Conservation (phyloP, 495 filamentous ascomycete genomes). For the Rostrohypoxylon terebratum region DNA sequence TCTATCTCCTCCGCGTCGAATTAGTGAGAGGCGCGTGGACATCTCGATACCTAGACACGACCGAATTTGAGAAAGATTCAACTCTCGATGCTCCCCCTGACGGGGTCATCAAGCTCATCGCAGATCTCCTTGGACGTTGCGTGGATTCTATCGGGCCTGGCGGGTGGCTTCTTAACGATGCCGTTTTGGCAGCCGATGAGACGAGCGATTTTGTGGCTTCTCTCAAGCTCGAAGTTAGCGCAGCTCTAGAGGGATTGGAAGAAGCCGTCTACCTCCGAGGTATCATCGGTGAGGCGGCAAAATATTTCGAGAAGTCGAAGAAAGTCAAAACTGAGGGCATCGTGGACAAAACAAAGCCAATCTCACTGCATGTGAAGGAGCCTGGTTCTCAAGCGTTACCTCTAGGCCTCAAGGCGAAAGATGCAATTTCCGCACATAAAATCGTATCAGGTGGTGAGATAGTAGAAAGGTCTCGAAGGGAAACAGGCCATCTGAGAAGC, state of each 20-base stretch:
- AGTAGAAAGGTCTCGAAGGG: slow-evolving; percentile 70
- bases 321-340: slow-evolving; percentile 34
- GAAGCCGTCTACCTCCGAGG: slow-evolving; percentile 77
- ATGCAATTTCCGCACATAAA: slow-evolving; percentile 64
- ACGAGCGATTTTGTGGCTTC: slow-evolving; percentile 72
- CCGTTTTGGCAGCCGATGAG: slow-evolving; percentile 62
- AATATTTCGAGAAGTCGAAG: slow-evolving; percentile 67
- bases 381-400: slow-evolving; percentile 63
- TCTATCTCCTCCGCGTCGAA: slow-evolving; percentile 77
- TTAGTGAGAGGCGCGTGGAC: slow-evolving; percentile 75
- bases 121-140: slow-evolving; percentile 76
- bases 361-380: slow-evolving; percentile 45
- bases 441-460: slow-evolving; percentile 73
- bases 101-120: slow-evolving; percentile 68
- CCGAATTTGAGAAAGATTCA: slow-evolving; percentile 59
- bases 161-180: slow-evolving; percentile 78
- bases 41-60: slow-evolving; percentile 69
- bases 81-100: slow-evolving; percentile 66
- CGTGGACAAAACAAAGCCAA: slow-evolving; percentile 38
- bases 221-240: slow-evolving; percentile 78
- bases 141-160: slow-evolving; percentile 86
- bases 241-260: slow-evolving; percentile 79
- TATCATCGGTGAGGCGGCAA: slow-evolving; percentile 75
- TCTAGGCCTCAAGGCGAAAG: slow-evolving; percentile 76
- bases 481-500: slow-evolving; percentile 77